Conservation (phyloP, 2,329 filamentous ascomycete species). For the Teratosphaeria gauchensis region DNA sequence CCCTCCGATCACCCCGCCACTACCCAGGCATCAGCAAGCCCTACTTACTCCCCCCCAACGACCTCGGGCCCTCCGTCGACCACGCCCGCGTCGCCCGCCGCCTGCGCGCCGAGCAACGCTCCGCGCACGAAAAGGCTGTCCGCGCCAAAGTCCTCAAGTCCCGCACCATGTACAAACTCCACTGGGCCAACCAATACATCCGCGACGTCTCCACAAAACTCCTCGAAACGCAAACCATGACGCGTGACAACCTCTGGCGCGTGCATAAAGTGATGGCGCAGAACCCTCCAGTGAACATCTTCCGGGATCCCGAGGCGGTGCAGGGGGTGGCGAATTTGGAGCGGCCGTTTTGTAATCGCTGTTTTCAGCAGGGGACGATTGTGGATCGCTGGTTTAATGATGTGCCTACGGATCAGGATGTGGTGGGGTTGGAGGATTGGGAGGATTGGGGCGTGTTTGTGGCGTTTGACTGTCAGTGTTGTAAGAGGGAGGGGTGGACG, state of each 20-base stretch:
- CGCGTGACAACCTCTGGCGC: not conserved
- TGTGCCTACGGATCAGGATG: not conserved
- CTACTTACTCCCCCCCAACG: not conserved
- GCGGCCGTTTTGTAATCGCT: not conserved
- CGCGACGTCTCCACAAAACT: not conserved
- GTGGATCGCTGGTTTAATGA: not conserved
- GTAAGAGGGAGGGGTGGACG: not conserved
- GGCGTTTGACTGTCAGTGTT: constrained; percentile 1
- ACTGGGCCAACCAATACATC: not conserved
- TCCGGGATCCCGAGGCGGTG: constrained; percentile 1
- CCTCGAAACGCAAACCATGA: not conserved
- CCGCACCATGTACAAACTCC: not conserved
- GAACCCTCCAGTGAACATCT: not conserved
- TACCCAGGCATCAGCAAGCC: not conserved
- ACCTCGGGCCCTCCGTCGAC: not conserved
- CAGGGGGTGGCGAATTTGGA: not conserved
- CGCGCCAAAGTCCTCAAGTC: not conserved
- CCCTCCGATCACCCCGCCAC: not conserved
- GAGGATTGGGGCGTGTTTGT: constrained; percentile 1
- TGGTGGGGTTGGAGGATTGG: not conserved
- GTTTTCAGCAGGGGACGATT: not conserved
- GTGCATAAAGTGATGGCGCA: not conserved
- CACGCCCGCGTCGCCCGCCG: not conserved
- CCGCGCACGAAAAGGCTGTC: not conserved
- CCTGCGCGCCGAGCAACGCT: not conserved